Evolutionary conservation across 2,329 filamentous ascomycete genomes (phyloP), one percentile per base, ranked within the genome.

Genomic region (Aspergillus sp.): DNA sequence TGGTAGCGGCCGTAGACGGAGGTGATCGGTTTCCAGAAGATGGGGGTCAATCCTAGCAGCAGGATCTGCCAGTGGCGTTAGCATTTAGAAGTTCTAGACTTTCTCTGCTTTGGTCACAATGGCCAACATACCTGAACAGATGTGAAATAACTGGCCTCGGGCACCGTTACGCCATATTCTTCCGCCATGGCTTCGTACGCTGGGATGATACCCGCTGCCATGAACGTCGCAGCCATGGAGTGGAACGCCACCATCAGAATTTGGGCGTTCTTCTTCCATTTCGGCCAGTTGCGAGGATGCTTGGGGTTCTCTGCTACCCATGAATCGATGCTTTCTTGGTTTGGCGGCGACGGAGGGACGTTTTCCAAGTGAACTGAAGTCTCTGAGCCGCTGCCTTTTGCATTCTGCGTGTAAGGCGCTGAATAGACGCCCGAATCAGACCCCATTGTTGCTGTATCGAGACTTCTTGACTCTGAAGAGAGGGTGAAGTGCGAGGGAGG

Each of bases 1-100:
- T 79, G 79, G 10, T 80, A 74, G 1, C 81, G 75, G 10, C 81
- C 80, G 54, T 76, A 83, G 17, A 73, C 68, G 20, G 78, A 74
- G 3, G 79, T 77, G 2, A 84, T 63, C 0, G 80, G 81, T 30
- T 75, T 74, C 81, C 81, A 83, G 57, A 83, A 72, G 1, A 84
- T 66, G 0, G 81, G 80, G 0, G 72, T 73, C 3, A 70, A 71
- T 2, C 80, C 79, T 2, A 82, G 67, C 10, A 82, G 72, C 7
- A 77, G 73, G 33, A 82, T 82, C 62, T 66, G 13, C 14, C 4
- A 14, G 32, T 24, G 2, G 2, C 9, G 20, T 33, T 19, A 16
- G 48, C 7, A 20, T 24, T n/a, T 6, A 22, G 1, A 22, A n/a
- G n/a, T n/a, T n/a, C n/a, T n/a, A n/a, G n/a, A n/a, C n/a, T n/a